Conservation (phyloP, 139 green algal species). For the Ettlia oleoabundans region DNA sequence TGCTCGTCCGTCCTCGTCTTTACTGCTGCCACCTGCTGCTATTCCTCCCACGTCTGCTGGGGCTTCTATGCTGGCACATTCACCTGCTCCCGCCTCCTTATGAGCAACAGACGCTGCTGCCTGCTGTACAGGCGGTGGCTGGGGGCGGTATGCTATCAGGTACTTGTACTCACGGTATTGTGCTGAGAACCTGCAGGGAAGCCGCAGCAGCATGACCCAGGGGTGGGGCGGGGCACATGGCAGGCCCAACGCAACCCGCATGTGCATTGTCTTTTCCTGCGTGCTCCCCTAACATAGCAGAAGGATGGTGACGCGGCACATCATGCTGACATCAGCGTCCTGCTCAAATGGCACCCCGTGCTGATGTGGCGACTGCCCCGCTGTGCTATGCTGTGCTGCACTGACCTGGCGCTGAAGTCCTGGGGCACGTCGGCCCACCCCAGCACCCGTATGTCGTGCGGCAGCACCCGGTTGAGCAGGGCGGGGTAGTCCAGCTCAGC, state of each 20-base stretch:
- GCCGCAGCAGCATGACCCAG: too few species aligned
- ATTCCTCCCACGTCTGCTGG: not conserved
- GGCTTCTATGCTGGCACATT: not conserved
- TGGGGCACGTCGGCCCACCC: constrained; percentile 76
- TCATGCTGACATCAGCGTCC: too few species aligned
- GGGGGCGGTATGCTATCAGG: constrained; percentile 67
- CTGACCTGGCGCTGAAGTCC: constrained; percentile 82
- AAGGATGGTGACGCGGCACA: too few species aligned
- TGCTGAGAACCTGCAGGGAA: constrained; percentile 77
- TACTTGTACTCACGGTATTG: constrained; percentile 90
- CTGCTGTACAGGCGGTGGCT: not conserved
- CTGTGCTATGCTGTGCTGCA: too few species aligned
- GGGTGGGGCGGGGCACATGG: too few species aligned
- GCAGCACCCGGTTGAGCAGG: constrained; percentile 71
- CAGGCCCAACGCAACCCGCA: too few species aligned
- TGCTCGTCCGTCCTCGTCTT: not conserved
- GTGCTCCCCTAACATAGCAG: too few species aligned
- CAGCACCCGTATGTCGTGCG: constrained; percentile 79
- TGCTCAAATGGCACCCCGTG: too few species aligned
- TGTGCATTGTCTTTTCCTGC: too few species aligned
- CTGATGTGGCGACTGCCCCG: too few species aligned
- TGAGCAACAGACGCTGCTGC: not conserved
- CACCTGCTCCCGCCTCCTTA: not conserved
- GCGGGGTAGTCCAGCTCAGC: constrained; percentile 87
- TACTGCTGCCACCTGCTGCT: not conserved